Percentiles rank a stretch among this genome's conserved stretches.
phyloP scores from a whole-genome alignment of 106 monocot genomes.

The Vanilla planifolia region DNA sequence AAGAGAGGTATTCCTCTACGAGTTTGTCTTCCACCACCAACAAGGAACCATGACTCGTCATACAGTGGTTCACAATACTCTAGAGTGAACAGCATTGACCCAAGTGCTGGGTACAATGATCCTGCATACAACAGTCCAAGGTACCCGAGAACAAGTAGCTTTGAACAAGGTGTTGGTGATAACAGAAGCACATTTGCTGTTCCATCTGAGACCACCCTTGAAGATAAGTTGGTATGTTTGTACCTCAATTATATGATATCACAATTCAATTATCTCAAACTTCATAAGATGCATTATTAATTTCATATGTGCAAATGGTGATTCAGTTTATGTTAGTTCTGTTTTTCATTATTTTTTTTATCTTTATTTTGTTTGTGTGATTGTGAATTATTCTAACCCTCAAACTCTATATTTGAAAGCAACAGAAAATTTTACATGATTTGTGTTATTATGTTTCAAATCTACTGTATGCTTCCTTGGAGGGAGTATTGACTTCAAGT shows the following conservation, averaged over 20 bases:
- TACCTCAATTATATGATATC: neutral
- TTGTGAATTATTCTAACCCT: too few relatives aligned
- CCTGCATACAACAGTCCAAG: conserved; percentile 6
- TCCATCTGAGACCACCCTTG: conserved; percentile 31
- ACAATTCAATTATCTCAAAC: neutral
- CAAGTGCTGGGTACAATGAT: conserved; percentile 7
- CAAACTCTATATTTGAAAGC: too few relatives aligned
- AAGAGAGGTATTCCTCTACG: conserved; percentile 37
- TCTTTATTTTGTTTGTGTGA: too few relatives aligned
- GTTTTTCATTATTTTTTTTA: too few relatives aligned
- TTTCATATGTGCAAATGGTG: too few relatives aligned
- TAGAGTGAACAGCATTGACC: conserved; percentile 41
- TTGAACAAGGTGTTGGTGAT: conserved; percentile 20
- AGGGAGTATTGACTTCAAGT: too few relatives aligned
- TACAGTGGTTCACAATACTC: conserved; percentile 21
- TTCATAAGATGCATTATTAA: too few relatives aligned
- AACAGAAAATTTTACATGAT: too few relatives aligned
- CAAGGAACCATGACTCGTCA: conserved; percentile 20
- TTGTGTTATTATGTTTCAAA: too few relatives aligned
- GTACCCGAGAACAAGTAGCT: neutral
- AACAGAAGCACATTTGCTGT: conserved; percentile 13
- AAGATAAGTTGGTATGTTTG: conserved; percentile 48
- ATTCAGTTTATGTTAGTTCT: too few relatives aligned
- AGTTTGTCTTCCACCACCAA: conserved; percentile 52
- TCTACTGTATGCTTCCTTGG: too few relatives aligned